Base-by-base conservation (phyloP, 2,329 filamentous ascomycete genomes). In the Apiospora kogelbergensis region DNA sequence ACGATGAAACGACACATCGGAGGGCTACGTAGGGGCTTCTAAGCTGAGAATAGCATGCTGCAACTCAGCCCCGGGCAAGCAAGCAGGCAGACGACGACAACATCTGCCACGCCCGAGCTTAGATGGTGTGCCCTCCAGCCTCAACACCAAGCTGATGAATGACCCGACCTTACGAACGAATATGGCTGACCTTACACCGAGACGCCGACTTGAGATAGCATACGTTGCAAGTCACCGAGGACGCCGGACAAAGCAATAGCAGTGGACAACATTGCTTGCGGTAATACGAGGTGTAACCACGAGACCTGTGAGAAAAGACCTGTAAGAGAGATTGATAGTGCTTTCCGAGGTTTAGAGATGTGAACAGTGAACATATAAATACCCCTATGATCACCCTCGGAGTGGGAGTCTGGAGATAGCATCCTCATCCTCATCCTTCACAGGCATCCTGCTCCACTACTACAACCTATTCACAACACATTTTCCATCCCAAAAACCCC, bases 41-140 rank as follows among this genome's bases (percentile, higher is more conserved):
- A 60, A 60, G 53, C 53, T 60, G 53, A 60, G 53, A 60, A 60
- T 60, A 60, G 53, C 53, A 60, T 13, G 15, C 46, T 17, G 46
- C 15, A 53, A 53, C 48, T 30, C 48, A 57, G 48, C 48, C 53
- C 53, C 30, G 53, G 17, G 30, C 30, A 11, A 60, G 30, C 48
- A 33, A 60, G 30, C 48, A 33, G 26, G n/a, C n/a, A n/a, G n/a
- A n/a, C n/a, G n/a, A n/a, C n/a, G n/a, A 60, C 53, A 0, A 22
- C 17, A 60, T 37, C 30, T 66, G 42, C 65, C 45, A 22, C 26
- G 30, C 6, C n/a, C 33, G 9, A 48, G 15, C 4, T 30, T 33
- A 22, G 44, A 13, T 60, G 20, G 20, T 57, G 22, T 24, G 15
- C 26, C 2, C 30, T 33, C n/a, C 30, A 3, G 30, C 30, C 53